These are phyloP conservation scores for Poa pratensis DNA, from an alignment of 176 grass and related monocot genomes.

Conservation along the genomic window DNA sequence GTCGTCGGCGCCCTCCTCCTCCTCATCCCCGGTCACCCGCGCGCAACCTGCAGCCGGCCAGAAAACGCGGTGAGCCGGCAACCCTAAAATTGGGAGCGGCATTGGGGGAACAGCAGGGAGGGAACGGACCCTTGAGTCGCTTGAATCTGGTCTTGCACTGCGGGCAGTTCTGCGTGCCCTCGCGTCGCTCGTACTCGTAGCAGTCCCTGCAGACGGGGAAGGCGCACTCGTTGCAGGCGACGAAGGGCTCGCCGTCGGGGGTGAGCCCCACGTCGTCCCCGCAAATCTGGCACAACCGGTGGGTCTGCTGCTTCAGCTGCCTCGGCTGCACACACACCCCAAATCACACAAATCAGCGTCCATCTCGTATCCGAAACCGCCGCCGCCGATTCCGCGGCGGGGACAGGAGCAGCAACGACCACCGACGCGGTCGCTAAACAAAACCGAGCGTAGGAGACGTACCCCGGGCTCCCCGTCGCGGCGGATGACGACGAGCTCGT, in stretches of 20 bases:
- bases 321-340: conserved; percentile 34
- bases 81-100: background rate
- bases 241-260: conserved; percentile 57
- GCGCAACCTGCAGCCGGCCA: conserved; percentile 51
- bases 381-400: background rate
- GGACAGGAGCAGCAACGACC: too few relatives aligned
- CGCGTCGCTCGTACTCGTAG: conserved; percentile 75
- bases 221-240: conserved; percentile 79
- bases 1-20: conserved; percentile 81
- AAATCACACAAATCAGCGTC: background rate
- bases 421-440: too few relatives aligned
- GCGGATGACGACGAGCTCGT: conserved; percentile 95
- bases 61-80: background rate
- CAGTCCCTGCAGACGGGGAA: conserved; percentile 76
- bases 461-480: conserved; percentile 90
- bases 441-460: too few relatives aligned
- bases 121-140: conserved; percentile 54
- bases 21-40: conserved; percentile 71
- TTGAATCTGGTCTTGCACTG: conserved; percentile 80
- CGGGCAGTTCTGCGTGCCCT: conserved; percentile 73
- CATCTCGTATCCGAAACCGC: background rate
- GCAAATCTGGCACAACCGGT: conserved; percentile 79
- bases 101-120: background rate
- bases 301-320: conserved; percentile 62
- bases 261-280: conserved; percentile 56